phyloP scores from a whole-genome alignment of 352 stramenopile species.

The Pythium periplocum region DNA sequence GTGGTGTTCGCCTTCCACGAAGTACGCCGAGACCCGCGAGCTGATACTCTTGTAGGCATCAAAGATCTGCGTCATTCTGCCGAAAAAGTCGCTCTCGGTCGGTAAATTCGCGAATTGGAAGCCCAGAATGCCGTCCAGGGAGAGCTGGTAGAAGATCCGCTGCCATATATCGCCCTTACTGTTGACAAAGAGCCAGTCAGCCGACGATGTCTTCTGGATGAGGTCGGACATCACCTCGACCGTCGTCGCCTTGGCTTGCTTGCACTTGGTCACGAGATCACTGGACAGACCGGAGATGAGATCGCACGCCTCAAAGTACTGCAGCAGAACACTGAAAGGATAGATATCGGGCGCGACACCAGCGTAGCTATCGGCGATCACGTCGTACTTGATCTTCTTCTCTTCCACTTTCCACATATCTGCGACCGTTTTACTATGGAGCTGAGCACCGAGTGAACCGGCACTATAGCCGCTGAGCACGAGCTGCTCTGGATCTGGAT shows the following conservation, averaged over 20 bases:
- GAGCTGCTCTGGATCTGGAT: conserved; percentile 37
- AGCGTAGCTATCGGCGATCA: conserved; percentile 48
- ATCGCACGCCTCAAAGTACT: conserved; percentile 46
- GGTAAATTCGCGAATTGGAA: conserved; percentile 55
- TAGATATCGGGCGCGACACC: conserved; percentile 33
- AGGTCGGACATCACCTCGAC: conserved; percentile 37
- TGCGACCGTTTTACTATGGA: conserved; percentile 31
- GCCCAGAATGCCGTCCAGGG: conserved; percentile 37
- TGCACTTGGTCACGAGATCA: conserved; percentile 26
- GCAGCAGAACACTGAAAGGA: conserved; percentile 8
- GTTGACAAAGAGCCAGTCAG: conserved; percentile 50
- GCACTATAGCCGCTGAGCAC: conserved; percentile 46
- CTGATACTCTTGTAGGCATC: conserved; percentile 34
- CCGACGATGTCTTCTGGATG: conserved; percentile 30
- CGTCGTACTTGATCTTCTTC: conserved; percentile 35
- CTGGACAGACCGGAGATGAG: not conserved
- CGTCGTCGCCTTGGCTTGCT: conserved; percentile 29
- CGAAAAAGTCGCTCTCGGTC: conserved; percentile 47
- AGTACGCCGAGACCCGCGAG: conserved; percentile 35
- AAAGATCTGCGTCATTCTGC: conserved; percentile 29
- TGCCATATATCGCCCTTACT: conserved; percentile 42
- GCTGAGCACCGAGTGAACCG: conserved; percentile 35
- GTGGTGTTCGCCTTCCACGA: conserved; percentile 41
- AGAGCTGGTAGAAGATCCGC: conserved; percentile 52
- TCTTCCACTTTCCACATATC: conserved; percentile 38